Percentiles rank a stretch among this genome's conserved stretches.
These are phyloP conservation scores for Aphanomyces astaci DNA, from an alignment of 352 stramenopile genomes.

Conservation along the genomic window DNA sequence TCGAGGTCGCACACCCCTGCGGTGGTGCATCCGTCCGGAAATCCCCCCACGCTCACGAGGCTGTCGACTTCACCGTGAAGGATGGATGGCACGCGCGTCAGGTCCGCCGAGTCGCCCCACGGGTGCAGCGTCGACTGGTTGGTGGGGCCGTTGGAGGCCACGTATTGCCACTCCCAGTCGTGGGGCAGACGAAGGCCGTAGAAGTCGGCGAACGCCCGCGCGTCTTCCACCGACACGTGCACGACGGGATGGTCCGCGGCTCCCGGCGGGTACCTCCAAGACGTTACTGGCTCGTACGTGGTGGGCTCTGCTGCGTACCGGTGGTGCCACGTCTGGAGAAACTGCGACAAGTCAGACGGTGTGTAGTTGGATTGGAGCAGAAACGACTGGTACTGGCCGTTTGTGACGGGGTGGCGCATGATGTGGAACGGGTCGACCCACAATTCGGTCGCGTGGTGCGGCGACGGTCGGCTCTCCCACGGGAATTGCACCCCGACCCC, in stretches of 20 bases:
- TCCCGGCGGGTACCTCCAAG: slow-evolving; percentile 42
- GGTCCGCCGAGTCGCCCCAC: slow-evolving; percentile 39
- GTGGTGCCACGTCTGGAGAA: slow-evolving; percentile 65
- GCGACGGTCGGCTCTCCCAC: slow-evolving; percentile 71
- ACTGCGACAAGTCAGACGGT: slow-evolving; percentile 46
- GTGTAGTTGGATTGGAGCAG: slow-evolving; percentile 45
- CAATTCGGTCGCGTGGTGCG: slow-evolving; percentile 58
- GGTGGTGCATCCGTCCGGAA: slow-evolving; percentile 36
- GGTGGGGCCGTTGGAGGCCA: slow-evolving; percentile 47
- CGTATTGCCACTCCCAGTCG: slow-evolving; percentile 84
- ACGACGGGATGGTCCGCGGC: slow-evolving; percentile 60
- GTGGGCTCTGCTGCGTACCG: slow-evolving; percentile 20
- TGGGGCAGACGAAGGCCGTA: slow-evolving; percentile 68
- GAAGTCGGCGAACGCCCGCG: slow-evolving; percentile 52
- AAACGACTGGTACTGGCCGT: slow-evolving; percentile 56
- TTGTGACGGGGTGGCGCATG: slow-evolving; percentile 69
- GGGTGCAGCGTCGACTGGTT: slow-evolving; percentile 47
- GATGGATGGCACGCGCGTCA: slow-evolving; percentile 29
- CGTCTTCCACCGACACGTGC: slow-evolving; percentile 67
- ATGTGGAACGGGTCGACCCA: slow-evolving; percentile 64
- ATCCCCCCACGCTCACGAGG: slow-evolving; percentile 43
- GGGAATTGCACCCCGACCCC: slow-evolving; percentile 77
- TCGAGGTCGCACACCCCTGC: slow-evolving; percentile 68
- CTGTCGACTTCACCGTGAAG: slow-evolving; percentile 32
- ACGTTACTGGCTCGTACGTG: slow-evolving; percentile 21